These are phyloP conservation scores for Lipomyces kockii DNA, from an alignment of 805 yeast genomes.

Conservation along the genomic window DNA sequence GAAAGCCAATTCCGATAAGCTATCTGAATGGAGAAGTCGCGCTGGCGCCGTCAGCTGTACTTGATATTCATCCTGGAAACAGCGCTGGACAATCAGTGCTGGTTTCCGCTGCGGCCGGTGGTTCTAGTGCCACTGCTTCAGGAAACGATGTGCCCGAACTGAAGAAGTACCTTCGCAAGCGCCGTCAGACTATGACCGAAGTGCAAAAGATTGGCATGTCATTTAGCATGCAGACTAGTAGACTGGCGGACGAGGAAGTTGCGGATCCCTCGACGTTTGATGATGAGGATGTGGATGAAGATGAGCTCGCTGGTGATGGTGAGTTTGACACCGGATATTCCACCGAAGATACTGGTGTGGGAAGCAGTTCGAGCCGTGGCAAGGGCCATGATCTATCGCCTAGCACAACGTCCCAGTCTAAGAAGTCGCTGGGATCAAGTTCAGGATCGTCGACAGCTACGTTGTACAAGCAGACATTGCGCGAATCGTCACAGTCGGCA, in stretches of 20 bases:
- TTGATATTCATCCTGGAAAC: constrained; percentile 8
- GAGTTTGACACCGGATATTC: constrained; percentile 23
- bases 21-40: constrained; percentile 32
- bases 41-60: constrained; percentile 23
- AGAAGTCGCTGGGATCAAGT: constrained; percentile 13
- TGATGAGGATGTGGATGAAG: constrained; percentile 39
- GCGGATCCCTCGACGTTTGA: constrained; percentile 37
- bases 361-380: constrained; percentile 25
- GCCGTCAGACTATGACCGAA: constrained; percentile 56
- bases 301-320: constrained; percentile 35
- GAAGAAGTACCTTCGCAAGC: constrained; percentile 33
- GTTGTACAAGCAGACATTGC: constrained; percentile 18
- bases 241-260: constrained; percentile 48
- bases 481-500: not conserved
- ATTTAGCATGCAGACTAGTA: constrained; percentile 72
- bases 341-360: constrained; percentile 34
- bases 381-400: constrained; percentile 30
- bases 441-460: constrained; percentile 26
- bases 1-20: constrained; percentile 33
- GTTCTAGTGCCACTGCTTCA: constrained; percentile 3
- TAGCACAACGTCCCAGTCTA: constrained; percentile 13
- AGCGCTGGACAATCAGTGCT: constrained; percentile 14
- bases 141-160: constrained; percentile 26
- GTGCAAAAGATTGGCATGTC: constrained; percentile 79
- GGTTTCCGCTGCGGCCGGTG: constrained; percentile 8